phyloP scores from a whole-genome alignment of 257 asterid genomes.

The Solanum etuberosum region DNA sequence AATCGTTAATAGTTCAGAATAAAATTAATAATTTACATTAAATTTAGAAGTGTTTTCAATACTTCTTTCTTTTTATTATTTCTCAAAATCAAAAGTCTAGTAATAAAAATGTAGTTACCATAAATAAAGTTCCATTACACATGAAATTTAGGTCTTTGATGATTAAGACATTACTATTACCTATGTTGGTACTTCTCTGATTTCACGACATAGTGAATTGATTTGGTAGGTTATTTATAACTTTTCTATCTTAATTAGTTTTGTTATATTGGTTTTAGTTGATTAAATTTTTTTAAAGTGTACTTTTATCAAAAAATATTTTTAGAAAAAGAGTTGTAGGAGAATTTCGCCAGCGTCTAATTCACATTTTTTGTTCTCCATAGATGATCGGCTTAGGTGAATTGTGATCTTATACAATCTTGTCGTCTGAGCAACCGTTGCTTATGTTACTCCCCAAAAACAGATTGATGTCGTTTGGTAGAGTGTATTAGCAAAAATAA shows the following conservation, averaged over 20 bases:
- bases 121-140: neutral
- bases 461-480: neutral
- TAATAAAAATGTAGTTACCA: neutral
- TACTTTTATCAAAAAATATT: no score
- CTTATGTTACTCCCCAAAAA: neutral
- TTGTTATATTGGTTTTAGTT: neutral
- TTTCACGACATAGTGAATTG: neutral
- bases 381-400: neutral
- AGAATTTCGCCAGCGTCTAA: fast-evolving
- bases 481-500: no score
- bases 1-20: no score
- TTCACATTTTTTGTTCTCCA: neutral
- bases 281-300: neutral
- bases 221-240: neutral
- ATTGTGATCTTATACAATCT: neutral
- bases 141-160: neutral
- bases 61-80: neutral
- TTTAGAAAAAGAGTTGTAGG: neutral
- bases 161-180: neutral
- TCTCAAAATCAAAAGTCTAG: neutral
- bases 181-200: neutral
- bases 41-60: neutral
- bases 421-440: neutral
- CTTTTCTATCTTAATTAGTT: neutral
- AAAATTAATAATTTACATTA: neutral